Percentiles rank a stretch among this genome's conserved stretches.
phyloP scores from a whole-genome alignment of 371 early-diverging fungal genomes.

The Smittium culicis region DNA sequence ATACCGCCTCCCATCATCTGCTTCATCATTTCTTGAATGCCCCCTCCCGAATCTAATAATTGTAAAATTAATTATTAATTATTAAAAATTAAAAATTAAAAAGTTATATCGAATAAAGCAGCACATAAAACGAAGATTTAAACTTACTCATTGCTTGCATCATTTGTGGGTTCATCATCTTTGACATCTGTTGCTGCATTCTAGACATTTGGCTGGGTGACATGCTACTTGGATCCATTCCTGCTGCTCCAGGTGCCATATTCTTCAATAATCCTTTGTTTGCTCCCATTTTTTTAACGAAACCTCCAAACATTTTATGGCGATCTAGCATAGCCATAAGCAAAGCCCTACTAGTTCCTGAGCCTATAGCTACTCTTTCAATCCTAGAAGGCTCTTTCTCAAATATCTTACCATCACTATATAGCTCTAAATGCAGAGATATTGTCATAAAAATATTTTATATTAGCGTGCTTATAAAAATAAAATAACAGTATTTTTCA shows the following conservation, averaged over 20 bases:
- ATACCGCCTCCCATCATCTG: constrained; percentile 61
- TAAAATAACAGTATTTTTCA: background rate
- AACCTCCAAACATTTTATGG: constrained; percentile 70
- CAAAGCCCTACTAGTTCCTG: constrained; percentile 72
- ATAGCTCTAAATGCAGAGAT: constrained; percentile 49
- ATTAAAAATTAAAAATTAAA: background rate
- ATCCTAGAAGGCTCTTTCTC: constrained; percentile 61
- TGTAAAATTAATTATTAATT: constrained; percentile 21
- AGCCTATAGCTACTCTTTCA: constrained; percentile 79
- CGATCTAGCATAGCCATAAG: constrained; percentile 75
- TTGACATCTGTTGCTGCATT: constrained; percentile 52
- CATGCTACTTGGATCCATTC: constrained; percentile 29
- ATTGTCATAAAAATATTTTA: background rate
- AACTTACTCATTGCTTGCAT: constrained; percentile 51
- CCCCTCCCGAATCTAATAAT: constrained; percentile 49
- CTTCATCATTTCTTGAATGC: constrained; percentile 66
- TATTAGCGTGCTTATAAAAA: background rate
- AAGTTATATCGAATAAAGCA: background rate
- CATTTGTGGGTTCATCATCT: constrained; percentile 58
- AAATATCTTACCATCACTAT: constrained; percentile 83
- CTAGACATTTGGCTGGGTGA: constrained; percentile 42
- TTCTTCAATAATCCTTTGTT: constrained; percentile 49
- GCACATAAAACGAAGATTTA: background rate
- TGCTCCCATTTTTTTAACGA: constrained; percentile 97
- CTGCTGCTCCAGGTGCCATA: constrained; percentile 21